phyloP scores from a whole-genome alignment of 768 basidiomycete genomes.

The Lepiota venenata region DNA sequence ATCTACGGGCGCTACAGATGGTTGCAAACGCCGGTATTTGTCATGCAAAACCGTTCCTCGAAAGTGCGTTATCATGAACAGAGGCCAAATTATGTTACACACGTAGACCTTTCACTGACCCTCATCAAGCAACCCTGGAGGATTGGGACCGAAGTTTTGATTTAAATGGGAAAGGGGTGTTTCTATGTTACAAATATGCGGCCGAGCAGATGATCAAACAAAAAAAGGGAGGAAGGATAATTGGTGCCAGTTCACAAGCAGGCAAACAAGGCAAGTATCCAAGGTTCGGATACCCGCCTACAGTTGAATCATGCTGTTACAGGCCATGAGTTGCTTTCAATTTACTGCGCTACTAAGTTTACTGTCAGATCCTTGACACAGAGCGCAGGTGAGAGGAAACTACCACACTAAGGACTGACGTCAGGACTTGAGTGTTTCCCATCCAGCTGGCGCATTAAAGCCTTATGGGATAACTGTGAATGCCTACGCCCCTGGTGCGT shows the following conservation, averaged over 20 bases:
- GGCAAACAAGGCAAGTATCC: constrained; percentile 24
- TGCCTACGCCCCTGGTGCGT: constrained; percentile 34
- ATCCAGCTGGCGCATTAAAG: constrained; percentile 33
- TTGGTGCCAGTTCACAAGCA: constrained; percentile 37
- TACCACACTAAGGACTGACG: neutral
- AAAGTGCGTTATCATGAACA: constrained; percentile 14
- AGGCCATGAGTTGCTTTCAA: constrained; percentile 7
- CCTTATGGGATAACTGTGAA: constrained; percentile 39
- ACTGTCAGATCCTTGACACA: constrained; percentile 39
- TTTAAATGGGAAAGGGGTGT: constrained; percentile 55
- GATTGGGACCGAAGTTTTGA: constrained; percentile 40
- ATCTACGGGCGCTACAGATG: constrained; percentile 25
- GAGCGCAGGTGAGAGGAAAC: constrained; percentile 25
- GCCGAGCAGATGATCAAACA: constrained; percentile 60
- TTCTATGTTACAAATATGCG: constrained; percentile 64
- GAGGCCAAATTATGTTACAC: neutral
- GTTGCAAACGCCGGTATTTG: constrained; percentile 43
- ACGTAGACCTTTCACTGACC: too few relatives aligned
- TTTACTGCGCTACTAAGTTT: constrained; percentile 36
- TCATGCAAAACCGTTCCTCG: constrained; percentile 14
- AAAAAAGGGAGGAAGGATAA: constrained; percentile 50
- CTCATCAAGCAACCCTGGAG: constrained; percentile 26
- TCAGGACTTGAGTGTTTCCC: neutral
- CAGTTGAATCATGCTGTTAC: neutral
- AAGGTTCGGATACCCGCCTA: neutral